A percentile compares a stretch with the other conserved stretches of the same genome.
Conservation (phyloP, 768 basidiomycete genomes). For the Boletus patriciae region DNA sequence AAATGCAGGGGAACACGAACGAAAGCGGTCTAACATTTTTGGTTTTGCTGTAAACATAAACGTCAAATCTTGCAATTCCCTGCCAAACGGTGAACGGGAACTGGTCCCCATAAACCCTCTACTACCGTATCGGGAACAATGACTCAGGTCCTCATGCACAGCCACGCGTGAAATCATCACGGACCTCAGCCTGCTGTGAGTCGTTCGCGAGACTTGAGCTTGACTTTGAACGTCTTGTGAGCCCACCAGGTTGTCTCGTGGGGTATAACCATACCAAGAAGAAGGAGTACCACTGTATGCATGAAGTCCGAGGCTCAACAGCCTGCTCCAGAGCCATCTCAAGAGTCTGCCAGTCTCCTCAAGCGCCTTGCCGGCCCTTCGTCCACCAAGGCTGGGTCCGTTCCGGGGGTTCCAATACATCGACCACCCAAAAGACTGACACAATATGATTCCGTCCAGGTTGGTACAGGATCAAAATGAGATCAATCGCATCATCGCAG, state of each 20-base stretch:
- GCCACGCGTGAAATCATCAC: background rate
- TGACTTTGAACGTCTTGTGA: too few species aligned
- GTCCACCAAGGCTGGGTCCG: slow-evolving; percentile 85
- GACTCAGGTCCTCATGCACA: slow-evolving; percentile 3
- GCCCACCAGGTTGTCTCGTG: background rate
- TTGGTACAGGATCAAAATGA: slow-evolving; percentile 77
- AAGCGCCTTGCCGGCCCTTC: slow-evolving; percentile 86
- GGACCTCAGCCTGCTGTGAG: too few species aligned
- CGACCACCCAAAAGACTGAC: slow-evolving; percentile 11
- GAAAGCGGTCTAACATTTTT: too few species aligned
- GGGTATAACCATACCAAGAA: background rate
- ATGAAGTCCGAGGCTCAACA: slow-evolving; percentile 25
- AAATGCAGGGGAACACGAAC: too few species aligned
- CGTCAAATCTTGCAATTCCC: too few species aligned
- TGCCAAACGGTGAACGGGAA: too few species aligned
- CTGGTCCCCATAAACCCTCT: too few species aligned
- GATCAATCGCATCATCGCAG: slow-evolving; percentile 85
- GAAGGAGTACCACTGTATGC: background rate
- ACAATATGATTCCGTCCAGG: slow-evolving; percentile 33
- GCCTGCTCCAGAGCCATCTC: slow-evolving; percentile 43
- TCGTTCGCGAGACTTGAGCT: background rate
- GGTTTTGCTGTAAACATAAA: too few species aligned
- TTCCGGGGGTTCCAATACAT: slow-evolving; percentile 7
- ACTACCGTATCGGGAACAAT: too few species aligned
- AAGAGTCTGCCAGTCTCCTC: slow-evolving; percentile 68